phyloP scores from a whole-genome alignment of 2,329 filamentous ascomycete species.

The Triangularia verruculosa region DNA sequence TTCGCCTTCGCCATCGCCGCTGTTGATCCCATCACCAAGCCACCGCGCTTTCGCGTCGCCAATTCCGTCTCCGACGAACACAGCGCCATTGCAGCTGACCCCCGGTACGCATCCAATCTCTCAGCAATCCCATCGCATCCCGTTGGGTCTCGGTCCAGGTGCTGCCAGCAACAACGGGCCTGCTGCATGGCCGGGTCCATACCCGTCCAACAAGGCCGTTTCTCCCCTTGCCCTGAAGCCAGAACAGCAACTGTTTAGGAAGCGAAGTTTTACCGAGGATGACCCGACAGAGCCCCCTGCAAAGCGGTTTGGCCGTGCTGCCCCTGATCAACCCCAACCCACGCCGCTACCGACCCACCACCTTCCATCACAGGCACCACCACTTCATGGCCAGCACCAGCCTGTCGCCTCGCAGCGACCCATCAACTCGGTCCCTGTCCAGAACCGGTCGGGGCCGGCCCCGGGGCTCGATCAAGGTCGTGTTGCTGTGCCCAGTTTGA shows the following conservation, averaged over 20 bases:
- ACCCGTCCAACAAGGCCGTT: conserved; percentile 29
- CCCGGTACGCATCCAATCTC: conserved; percentile 36
- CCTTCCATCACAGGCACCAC: conserved; percentile 1
- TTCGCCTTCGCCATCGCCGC: conserved; percentile 39
- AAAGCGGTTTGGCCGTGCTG: conserved; percentile 38
- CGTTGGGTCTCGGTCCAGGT: conserved; percentile 37
- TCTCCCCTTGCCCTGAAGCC: conserved; percentile 51
- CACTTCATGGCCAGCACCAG: conserved; percentile 10
- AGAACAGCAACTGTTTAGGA: conserved; percentile 38
- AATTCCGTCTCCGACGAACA: conserved; percentile 48
- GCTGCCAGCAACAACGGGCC: conserved; percentile 19
- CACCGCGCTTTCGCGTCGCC: conserved; percentile 43
- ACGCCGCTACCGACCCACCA: conserved; percentile 21
- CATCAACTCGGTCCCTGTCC: neutral
- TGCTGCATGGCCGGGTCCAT: conserved; percentile 36
- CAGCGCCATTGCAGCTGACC: conserved; percentile 30
- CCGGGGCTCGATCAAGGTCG: conserved; percentile 40
- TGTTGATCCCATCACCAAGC: conserved; percentile 42
- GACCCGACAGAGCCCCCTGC: conserved; percentile 53
- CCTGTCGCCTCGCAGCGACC: neutral
- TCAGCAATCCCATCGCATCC: conserved; percentile 37
- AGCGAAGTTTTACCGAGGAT: conserved; percentile 48
- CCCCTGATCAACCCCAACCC: conserved; percentile 11
- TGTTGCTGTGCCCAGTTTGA: conserved; percentile 69
- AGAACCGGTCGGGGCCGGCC: neutral